Evolutionary conservation across 495 filamentous ascomycete genomes (phyloP), one percentile per base, ranked within the genome.

Genomic region (Aspergillus bertholletiae): DNA sequence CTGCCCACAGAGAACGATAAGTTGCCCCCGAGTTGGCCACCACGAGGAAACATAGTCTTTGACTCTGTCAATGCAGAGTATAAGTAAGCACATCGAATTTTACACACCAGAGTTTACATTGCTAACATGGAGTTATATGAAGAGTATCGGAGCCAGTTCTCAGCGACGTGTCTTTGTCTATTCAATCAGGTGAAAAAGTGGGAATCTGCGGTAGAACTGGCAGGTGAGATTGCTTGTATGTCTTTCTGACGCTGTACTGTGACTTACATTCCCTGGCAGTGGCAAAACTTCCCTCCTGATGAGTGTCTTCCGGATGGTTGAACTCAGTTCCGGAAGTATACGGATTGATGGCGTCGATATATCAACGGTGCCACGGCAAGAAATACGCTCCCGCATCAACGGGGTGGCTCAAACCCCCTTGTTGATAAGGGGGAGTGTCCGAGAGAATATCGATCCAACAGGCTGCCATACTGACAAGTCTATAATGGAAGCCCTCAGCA

Each of bases 341-440:
- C 63, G 40, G 13, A 72, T 85, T 24, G 80, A 84, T 46, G 73
- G 74, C 9, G 50, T 77, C 20, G 73, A 77, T 53, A 61, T 82
- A 39, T 70, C 74, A 21, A 73, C 65, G 7, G 65, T 81, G 8
- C 79, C 74, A 0, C 72, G 74, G 8, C 64, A 75, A 30, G 70
- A 76, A 13, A 68, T 82, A 46, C 75, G 79, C 32, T 66, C 74
- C 0, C 72, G 69, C 17, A 65, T 81, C 51, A 79, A 76, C 27
- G 75, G 71, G 1, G 69, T 86, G 37, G 79, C 84, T 7, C 84
- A 88, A 56, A 77, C 83, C 46, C 76, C 84, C 0, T 80, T 85
- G 50, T 59, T 87, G 0, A 78, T 73, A 54, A 62, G 67, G 43
- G 69, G 71, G 22, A 72, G 53, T 5, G 72, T 83, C 1, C 67